Conservation (phyloP, 2,329 filamentous ascomycete species). For the Claviceps monticola region DNA sequence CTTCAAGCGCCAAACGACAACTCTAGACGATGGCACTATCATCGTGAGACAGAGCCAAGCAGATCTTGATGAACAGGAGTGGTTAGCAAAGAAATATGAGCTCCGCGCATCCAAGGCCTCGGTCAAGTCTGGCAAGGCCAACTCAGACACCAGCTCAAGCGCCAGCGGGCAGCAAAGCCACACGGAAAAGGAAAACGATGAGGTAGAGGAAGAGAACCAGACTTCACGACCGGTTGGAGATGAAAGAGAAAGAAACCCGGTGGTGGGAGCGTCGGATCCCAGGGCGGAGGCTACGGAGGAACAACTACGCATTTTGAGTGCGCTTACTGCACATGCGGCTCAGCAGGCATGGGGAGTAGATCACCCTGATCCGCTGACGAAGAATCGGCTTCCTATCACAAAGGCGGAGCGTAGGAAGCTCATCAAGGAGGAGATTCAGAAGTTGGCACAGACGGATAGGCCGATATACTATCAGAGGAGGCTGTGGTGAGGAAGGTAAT, state of each 20-base stretch:
- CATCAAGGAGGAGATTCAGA: constrained; percentile 44
- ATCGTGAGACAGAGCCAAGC: constrained; percentile 25
- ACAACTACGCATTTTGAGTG: constrained; percentile 19
- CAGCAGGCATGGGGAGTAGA: constrained; percentile 20
- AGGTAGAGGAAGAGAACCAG: neutral
- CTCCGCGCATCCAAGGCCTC: constrained; percentile 13
- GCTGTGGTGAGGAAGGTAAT: constrained; percentile 22
- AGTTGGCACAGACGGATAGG: constrained; percentile 29
- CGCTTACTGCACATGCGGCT: constrained; percentile 18
- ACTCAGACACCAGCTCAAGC: neutral
- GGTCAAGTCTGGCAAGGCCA: neutral
- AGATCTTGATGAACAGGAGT: constrained; percentile 14
- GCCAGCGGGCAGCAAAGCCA: neutral
- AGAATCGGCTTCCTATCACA: constrained; percentile 33
- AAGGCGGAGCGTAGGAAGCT: constrained; percentile 38
- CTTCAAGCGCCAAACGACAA: constrained; percentile 30
- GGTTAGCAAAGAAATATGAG: constrained; percentile 7
- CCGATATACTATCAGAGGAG: constrained; percentile 41
- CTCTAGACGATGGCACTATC: constrained; percentile 32
- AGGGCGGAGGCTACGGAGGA: constrained; percentile 10
- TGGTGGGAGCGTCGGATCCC: constrained; percentile 2
- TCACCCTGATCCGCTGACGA: constrained; percentile 22
- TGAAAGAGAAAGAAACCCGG: constrained; percentile 4
- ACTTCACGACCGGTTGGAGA: neutral
- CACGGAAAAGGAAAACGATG: neutral